phyloP scores from a whole-genome alignment of 2,329 filamentous ascomycete genomes.

The Clathrospora elynae region DNA sequence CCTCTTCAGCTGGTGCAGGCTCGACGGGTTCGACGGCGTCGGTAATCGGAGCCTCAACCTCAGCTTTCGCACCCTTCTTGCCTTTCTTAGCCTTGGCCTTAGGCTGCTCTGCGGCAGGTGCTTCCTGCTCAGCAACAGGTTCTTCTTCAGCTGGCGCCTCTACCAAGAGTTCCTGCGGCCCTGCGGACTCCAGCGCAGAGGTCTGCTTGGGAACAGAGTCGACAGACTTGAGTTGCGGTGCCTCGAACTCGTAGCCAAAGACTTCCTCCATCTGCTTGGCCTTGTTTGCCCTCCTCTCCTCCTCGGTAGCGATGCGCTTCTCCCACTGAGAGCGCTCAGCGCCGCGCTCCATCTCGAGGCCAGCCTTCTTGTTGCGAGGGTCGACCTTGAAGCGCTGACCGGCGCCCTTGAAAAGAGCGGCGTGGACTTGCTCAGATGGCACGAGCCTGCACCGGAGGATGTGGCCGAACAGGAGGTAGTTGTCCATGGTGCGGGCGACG shows the following conservation, averaged over 20 bases:
- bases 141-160: constrained; percentile 32
- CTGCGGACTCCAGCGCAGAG: constrained; percentile 29
- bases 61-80: constrained; percentile 28
- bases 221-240: constrained; percentile 71
- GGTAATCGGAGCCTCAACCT: too few relatives aligned
- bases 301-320: constrained; percentile 73
- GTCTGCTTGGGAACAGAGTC: constrained; percentile 48
- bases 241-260: constrained; percentile 82
- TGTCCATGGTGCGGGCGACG: constrained; percentile 95
- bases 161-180: constrained; percentile 34
- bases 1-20: constrained; percentile 16
- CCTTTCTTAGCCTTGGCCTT: constrained; percentile 42
- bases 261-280: constrained; percentile 76
- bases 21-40: too few relatives aligned
- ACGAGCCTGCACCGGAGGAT: constrained; percentile 86
- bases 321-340: constrained; percentile 78
- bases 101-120: too few relatives aligned
- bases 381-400: constrained; percentile 87
- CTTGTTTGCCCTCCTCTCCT: constrained; percentile 69
- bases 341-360: constrained; percentile 73
- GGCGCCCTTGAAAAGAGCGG: constrained; percentile 85
- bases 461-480: constrained; percentile 93
- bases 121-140: constrained; percentile 10
- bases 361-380: constrained; percentile 86
- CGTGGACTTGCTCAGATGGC: constrained; percentile 75